Evolutionary conservation across 768 basidiomycete genomes (phyloP).

Genomic region (Mycena latifolia): DNA sequence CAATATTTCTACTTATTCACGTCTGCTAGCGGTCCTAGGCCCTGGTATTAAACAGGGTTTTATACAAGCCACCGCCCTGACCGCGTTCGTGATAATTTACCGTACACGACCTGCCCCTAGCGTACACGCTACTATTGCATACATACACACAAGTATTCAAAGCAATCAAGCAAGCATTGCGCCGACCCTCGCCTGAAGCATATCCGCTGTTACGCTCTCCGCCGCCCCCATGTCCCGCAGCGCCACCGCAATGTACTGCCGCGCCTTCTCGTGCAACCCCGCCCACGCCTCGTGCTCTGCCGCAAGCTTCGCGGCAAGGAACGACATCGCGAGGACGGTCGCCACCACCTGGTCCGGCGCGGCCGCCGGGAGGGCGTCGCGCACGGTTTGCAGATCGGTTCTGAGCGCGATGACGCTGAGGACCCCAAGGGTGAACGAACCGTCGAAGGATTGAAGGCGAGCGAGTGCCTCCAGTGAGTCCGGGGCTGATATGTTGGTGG

Average conservation of each 20-base stretch:
- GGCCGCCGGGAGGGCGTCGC: conserved; percentile 2
- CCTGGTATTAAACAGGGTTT: no score
- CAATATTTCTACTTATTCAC: no score
- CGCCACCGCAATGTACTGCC: conserved; percentile 16
- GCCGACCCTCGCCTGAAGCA: conserved; percentile 19
- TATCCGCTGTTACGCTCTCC: conserved; percentile 21
- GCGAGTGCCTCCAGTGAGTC: conserved; percentile 36
- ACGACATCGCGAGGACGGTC: conserved; percentile 30
- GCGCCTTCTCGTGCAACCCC: conserved; percentile 30
- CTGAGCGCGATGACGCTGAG: conserved; percentile 22
- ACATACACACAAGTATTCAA: neutral
- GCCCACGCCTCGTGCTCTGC: conserved; percentile 30
- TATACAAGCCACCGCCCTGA: no score
- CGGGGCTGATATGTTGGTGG: conserved; percentile 1
- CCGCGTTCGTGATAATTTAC: no score
- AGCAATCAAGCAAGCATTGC: conserved; percentile 14
- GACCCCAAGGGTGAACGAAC: conserved; percentile 23
- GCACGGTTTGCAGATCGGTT: conserved; percentile 1
- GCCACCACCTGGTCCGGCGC: conserved; percentile 21
- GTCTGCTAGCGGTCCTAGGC: no score
- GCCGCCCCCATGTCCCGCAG: neutral
- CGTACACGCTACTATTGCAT: no score
- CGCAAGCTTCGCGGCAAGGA: conserved; percentile 18
- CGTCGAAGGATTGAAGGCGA: conserved; percentile 33
- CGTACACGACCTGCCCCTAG: no score